A percentile compares a stretch with the other conserved stretches of the same genome.
Conservation (phyloP, 2,329 filamentous ascomycete genomes). For the Aspergillus brasiliensis region DNA sequence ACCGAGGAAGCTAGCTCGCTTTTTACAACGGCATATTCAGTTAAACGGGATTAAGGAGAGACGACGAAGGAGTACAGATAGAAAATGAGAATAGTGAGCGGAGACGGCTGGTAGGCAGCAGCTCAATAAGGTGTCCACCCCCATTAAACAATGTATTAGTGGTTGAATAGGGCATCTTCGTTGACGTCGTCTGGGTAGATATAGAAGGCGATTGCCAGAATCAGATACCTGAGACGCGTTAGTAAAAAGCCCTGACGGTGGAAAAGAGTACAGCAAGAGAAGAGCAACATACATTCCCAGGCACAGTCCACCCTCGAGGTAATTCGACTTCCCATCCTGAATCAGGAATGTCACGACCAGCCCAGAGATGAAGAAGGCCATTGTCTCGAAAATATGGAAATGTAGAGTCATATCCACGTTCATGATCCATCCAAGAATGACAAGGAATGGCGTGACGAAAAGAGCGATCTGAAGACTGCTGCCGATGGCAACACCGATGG, state of each 20-base stretch:
- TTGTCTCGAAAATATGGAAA: slow-evolving; percentile 79
- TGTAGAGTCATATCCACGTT: slow-evolving; percentile 73
- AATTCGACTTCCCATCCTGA: slow-evolving; percentile 81
- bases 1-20: background rate
- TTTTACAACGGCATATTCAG: background rate
- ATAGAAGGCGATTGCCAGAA: slow-evolving; percentile 52
- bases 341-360: slow-evolving; percentile 73
- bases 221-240: slow-evolving; percentile 39
- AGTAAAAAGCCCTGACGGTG: slow-evolving; percentile 11
- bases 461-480: slow-evolving; percentile 82
- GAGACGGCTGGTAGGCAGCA: background rate
- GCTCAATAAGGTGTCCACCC: background rate
- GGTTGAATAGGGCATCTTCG: slow-evolving; percentile 18
- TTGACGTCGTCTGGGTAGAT: slow-evolving; percentile 49
- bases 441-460: slow-evolving; percentile 77
- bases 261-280: background rate
- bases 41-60: background rate
- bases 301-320: slow-evolving; percentile 77
- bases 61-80: background rate
- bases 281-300: slow-evolving; percentile 52
- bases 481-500: slow-evolving; percentile 79
- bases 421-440: slow-evolving; percentile 79
- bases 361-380: slow-evolving; percentile 74
- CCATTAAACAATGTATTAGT: slow-evolving; percentile 1
- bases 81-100: background rate